Evolutionary conservation across 2,329 filamentous ascomycete genomes (phyloP).

Genomic region (Anthostomella pinea): DNA sequence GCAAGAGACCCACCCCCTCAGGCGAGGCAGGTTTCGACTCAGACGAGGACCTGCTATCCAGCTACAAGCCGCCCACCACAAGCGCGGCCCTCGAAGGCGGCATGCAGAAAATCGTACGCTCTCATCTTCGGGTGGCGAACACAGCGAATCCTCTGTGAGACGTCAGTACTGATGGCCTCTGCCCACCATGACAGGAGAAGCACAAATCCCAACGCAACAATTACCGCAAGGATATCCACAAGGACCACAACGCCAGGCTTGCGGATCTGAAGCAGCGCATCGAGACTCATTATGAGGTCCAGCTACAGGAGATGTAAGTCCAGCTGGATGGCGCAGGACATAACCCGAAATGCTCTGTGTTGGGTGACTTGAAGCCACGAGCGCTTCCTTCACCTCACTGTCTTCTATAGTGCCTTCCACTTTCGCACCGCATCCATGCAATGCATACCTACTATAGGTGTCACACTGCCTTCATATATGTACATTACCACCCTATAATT

Average conservation of each 20-base stretch:
- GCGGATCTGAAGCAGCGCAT: conserved; percentile 15
- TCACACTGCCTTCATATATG: no score
- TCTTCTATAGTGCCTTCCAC: no score
- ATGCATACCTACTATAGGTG: no score
- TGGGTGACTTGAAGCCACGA: no score
- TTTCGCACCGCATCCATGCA: no score
- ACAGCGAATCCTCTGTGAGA: neutral
- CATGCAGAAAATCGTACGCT: conserved; percentile 25
- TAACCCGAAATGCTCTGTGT: no score
- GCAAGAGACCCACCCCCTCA: no score
- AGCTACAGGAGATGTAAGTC: conserved; percentile 21
- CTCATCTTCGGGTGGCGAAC: neutral
- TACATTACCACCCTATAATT: no score
- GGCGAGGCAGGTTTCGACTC: conserved; percentile 6
- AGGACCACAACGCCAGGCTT: conserved; percentile 14
- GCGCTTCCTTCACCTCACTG: no score
- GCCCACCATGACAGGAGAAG: conserved; percentile 19
- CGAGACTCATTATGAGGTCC: conserved; percentile 12
- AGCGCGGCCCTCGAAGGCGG: conserved; percentile 19
- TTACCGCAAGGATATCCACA: conserved; percentile 16
- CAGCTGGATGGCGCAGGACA: no score
- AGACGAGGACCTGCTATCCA: conserved; percentile 8
- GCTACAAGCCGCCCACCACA: conserved; percentile 4
- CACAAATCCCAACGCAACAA: conserved; percentile 19
- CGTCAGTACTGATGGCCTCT: neutral